Base-by-base conservation (phyloP, 129 eudicot genomes). In the Calendula officinalis region DNA sequence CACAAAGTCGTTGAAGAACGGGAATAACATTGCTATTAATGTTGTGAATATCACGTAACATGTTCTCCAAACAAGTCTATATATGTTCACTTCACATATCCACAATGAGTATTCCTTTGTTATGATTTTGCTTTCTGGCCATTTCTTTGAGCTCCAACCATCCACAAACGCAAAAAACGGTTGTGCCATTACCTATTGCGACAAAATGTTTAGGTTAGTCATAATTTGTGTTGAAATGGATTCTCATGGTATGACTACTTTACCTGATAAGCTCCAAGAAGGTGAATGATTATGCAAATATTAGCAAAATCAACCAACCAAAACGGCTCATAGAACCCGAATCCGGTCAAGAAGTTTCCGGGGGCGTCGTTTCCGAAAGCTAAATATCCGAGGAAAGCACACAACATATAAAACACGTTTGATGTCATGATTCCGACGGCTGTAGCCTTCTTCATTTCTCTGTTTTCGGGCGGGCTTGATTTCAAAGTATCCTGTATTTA, bases 221-320 rank as follows among this genome's bases (percentile, higher is more conserved):
- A 5, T 39, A 75, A 48, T 76, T 73, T 9, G 46, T 33, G 34
- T 50, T 35, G 27, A 74, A 51, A 64, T 68, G 56, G 72, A n/a
- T 66, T 54, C 46, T 37, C 37, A 11, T 65, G 41, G 77, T 73
- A 53, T 16, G 30, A 62, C 42, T 22, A 52, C 16, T 44, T 62
- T 85, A 84, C 97, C 88, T 89, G 97, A 56, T 89, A 89, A 53
- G 95, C 97, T 34, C 91, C 88, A 69, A 83, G 60, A 33, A 89
- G 86, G 59, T 89, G 97, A 38, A 89, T 40, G 33, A 64, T 66
- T 12, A 86, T 86, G 88, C 81, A 86, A 6, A 86, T 39, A 30
- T 85, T 89, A 13, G 88, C 97, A 4, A 83, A 0, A 22, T 77
- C 90, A n/a, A 88, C 48, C 0, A 88, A 83, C 94, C 96, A 88